A percentile compares a stretch with the other conserved stretches of the same genome.
phyloP scores from a whole-genome alignment of 2,329 filamentous ascomycete species.

The Tolypocladium endophyticum region DNA sequence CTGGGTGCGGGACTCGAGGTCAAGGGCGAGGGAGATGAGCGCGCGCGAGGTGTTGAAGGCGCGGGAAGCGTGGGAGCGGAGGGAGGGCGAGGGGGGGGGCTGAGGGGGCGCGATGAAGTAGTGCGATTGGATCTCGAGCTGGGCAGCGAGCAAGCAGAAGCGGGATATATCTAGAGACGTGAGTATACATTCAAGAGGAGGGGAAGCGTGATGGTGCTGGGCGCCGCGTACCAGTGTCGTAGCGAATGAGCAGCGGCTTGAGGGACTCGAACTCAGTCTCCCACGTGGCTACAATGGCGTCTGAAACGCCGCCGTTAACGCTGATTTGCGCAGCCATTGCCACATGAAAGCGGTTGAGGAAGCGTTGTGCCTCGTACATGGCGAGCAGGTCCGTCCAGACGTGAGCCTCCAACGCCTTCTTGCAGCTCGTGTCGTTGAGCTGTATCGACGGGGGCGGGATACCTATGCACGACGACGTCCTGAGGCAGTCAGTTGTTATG shows the following conservation, averaged over 20 bases:
- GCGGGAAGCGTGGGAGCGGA: conserved; percentile 34
- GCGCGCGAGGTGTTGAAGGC: conserved; percentile 36
- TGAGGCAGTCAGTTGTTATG: conserved; percentile 9
- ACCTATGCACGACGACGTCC: conserved; percentile 31
- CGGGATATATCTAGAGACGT: conserved; percentile 30
- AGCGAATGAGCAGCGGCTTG: conserved; percentile 31
- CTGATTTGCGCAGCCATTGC: conserved; percentile 37
- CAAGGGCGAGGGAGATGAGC: conserved; percentile 30
- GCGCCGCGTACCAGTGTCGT: conserved; percentile 30
- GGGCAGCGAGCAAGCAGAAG: conserved; percentile 36
- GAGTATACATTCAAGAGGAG: neutral
- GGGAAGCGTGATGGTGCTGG: neutral
- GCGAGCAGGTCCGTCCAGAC: conserved; percentile 32
- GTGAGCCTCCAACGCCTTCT: conserved; percentile 24
- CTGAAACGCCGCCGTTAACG: conserved; percentile 33
- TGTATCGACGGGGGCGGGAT: conserved; percentile 39
- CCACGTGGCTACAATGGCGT: conserved; percentile 34
- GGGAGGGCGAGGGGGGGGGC: conserved; percentile 21
- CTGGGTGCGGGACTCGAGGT: conserved; percentile 27
- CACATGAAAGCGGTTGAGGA: conserved; percentile 36
- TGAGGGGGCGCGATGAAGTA: conserved; percentile 35
- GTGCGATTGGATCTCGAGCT: conserved; percentile 42
- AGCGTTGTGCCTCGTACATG: conserved; percentile 38
- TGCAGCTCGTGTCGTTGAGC: conserved; percentile 34
- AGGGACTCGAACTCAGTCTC: conserved; percentile 43